phyloP scores from a whole-genome alignment of 2,329 filamentous ascomycete genomes.

The Mycosphaerella sp. region DNA sequence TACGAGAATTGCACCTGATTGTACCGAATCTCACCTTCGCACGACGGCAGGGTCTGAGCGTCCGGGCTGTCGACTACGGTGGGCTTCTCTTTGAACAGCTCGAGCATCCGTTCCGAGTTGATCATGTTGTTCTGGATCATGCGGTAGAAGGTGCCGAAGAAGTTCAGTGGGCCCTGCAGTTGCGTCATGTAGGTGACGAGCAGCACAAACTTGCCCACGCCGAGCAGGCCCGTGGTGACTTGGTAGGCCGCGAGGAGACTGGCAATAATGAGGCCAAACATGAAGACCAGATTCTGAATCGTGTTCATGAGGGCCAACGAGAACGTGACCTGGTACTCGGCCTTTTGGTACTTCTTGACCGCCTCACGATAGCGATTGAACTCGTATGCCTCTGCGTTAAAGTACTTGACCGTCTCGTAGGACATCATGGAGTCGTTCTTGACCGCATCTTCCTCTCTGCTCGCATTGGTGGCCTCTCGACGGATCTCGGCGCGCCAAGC shows the following conservation, averaged over 20 bases:
- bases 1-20: slow-evolving; percentile 88
- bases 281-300: slow-evolving; percentile 58
- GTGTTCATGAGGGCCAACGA: slow-evolving; percentile 56
- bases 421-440: slow-evolving; percentile 99
- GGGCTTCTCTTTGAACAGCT: slow-evolving; percentile 92
- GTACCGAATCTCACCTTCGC: slow-evolving; percentile 77
- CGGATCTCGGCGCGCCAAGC: slow-evolving; percentile 86
- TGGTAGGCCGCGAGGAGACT: slow-evolving; percentile 65
- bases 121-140: slow-evolving; percentile 97
- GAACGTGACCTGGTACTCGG: slow-evolving; percentile 51
- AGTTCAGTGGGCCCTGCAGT: slow-evolving; percentile 62
- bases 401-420: slow-evolving; percentile 75
- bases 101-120: slow-evolving; percentile 87
- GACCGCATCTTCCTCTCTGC: slow-evolving; percentile 90
- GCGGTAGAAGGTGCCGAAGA: slow-evolving; percentile 88
- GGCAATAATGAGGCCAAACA: slow-evolving; percentile 58
- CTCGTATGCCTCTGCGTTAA: slow-evolving; percentile 55
- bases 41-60: slow-evolving; percentile 57
- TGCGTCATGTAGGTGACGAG: slow-evolving; percentile 69
- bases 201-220: slow-evolving; percentile 63
- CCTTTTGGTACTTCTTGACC: slow-evolving; percentile 51
- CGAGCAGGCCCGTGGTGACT: slow-evolving; percentile 55
- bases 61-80: slow-evolving; percentile 74
- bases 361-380: slow-evolving; percentile 52
- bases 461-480: slow-evolving; percentile 89